These are phyloP conservation scores for Globisporangium alternatum DNA, from an alignment of 352 stramenopile genomes.

Conservation along the genomic window DNA sequence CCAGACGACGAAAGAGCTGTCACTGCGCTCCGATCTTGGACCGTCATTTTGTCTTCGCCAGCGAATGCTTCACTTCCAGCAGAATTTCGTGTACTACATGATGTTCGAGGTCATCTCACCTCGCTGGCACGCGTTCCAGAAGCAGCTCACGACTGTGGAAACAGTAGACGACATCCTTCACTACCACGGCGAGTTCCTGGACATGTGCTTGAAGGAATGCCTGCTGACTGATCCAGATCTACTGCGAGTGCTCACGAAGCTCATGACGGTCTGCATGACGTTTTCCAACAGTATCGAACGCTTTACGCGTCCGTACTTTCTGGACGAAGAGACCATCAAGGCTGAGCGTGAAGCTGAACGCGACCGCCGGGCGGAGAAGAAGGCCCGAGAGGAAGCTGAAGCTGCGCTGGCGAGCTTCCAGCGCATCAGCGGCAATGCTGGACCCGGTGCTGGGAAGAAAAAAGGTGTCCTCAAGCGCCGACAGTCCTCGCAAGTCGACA, in stretches of 20 bases:
- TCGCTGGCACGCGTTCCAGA: conserved; percentile 90
- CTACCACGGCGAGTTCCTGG: conserved; percentile 94
- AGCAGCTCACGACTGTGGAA: conserved; percentile 62
- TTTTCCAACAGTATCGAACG: conserved; percentile 94
- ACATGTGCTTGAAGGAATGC: conserved; percentile 96
- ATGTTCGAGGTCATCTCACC: conserved; percentile 97
- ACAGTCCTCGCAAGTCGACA: conserved; percentile 74
- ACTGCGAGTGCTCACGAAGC: conserved; percentile 91
- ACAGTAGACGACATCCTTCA: conserved; percentile 95
- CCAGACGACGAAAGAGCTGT: conserved; percentile 91
- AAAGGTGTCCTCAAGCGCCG: conserved; percentile 45
- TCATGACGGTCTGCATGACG: conserved; percentile 96
- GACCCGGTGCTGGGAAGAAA: conserved; percentile 44
- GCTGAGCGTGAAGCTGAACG: conserved; percentile 72
- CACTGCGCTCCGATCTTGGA: conserved; percentile 83
- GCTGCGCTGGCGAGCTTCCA: conserved; percentile 66
- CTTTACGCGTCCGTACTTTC: conserved; percentile 80
- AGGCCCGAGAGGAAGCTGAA: conserved; percentile 72
- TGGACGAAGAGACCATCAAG: conserved; percentile 88
- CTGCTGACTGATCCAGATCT: conserved; percentile 96
- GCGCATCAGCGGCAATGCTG: conserved; percentile 13
- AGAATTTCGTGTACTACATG: conserved; percentile 99
- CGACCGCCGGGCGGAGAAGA: conserved; percentile 78
- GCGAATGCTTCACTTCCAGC: conserved; percentile 99
- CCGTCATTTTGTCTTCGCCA: conserved; percentile 94